These are phyloP conservation scores for Datisca glomerata DNA, from an alignment of 306 rosid species.

Conservation along the genomic window DNA sequence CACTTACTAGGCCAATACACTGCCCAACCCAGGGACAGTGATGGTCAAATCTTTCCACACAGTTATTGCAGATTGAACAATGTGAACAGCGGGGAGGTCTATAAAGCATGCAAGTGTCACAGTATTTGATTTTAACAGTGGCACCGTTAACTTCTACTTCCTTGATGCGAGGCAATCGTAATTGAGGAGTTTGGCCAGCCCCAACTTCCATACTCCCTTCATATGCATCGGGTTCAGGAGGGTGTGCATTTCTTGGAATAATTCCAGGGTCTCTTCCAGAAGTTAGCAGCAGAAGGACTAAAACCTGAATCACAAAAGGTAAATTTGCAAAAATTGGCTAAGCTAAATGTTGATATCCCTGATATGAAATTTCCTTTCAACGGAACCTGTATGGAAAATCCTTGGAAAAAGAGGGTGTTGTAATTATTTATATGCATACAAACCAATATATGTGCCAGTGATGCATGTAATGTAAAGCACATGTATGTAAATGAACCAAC, in stretches of 20 bases:
- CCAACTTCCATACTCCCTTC: constrained; percentile 61
- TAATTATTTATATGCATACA: no score
- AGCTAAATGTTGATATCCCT: no score
- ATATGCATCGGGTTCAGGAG: constrained; percentile 88
- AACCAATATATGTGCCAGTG: no score
- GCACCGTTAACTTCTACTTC: constrained; percentile 87
- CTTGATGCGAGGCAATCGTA: constrained; percentile 77
- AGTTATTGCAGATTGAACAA: constrained; percentile 96
- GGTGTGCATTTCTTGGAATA: constrained; percentile 88
- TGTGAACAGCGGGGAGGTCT: constrained; percentile 99
- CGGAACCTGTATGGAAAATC: no score
- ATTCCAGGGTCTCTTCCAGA: constrained; percentile 99
- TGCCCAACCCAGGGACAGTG: constrained; percentile 99
- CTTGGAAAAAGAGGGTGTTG: no score
- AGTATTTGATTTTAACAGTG: constrained; percentile 66
- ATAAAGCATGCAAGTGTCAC: constrained; percentile 99
- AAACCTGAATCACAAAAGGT: constrained; percentile 38
- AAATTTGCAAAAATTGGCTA: background rate
- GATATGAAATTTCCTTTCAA: no score
- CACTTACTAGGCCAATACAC: constrained; percentile 90
- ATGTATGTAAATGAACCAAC: no score
- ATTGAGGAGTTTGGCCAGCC: constrained; percentile 84
- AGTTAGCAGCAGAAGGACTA: constrained; percentile 72
- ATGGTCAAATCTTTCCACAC: constrained; percentile 92
- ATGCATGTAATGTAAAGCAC: no score